Percentiles rank a stretch among this genome's conserved stretches.
Conservation (phyloP, 2,329 filamentous ascomycete species). For the Colletotrichum lini region DNA sequence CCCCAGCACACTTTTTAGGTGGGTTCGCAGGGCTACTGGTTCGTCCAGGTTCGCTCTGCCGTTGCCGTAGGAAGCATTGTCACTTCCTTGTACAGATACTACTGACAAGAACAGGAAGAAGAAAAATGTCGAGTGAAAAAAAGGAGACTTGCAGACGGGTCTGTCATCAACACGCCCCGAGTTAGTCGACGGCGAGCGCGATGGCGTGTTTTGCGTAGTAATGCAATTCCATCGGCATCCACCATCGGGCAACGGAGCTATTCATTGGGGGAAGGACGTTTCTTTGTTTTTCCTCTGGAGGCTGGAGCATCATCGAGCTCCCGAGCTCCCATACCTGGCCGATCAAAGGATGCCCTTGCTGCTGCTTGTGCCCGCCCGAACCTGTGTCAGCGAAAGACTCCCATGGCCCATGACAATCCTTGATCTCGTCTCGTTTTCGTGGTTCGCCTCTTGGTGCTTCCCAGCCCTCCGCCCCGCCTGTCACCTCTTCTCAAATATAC, state of each 20-base stretch:
- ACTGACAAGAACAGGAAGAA: not conserved
- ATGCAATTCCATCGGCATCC: not conserved
- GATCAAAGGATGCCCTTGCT: not conserved
- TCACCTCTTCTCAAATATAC: not conserved
- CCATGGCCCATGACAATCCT: conserved; percentile 27
- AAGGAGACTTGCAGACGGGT: not conserved
- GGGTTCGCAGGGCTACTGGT: conserved; percentile 28
- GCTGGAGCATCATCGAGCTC: not conserved
- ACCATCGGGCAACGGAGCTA: not conserved
- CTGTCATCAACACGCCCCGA: not conserved
- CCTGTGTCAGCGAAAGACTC: conserved; percentile 24
- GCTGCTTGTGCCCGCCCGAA: not conserved
- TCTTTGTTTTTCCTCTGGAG: not conserved
- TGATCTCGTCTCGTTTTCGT: conserved; percentile 10
- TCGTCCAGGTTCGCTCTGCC: conserved; percentile 17
- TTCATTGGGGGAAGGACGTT: not conserved
- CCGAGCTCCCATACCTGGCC: not conserved
- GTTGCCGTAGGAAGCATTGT: conserved; percentile 15
- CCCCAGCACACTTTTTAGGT: conserved; percentile 24
- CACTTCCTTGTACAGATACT: conserved; percentile 5
- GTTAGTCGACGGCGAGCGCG: conserved; percentile 5
- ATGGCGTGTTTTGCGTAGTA: conserved; percentile 8
- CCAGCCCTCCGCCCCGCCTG: not conserved
- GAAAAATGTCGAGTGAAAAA: too few species aligned
- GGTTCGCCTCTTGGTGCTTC: conserved; percentile 3